Base-by-base conservation (phyloP, 768 basidiomycete species). In the Mycena maculata region DNA sequence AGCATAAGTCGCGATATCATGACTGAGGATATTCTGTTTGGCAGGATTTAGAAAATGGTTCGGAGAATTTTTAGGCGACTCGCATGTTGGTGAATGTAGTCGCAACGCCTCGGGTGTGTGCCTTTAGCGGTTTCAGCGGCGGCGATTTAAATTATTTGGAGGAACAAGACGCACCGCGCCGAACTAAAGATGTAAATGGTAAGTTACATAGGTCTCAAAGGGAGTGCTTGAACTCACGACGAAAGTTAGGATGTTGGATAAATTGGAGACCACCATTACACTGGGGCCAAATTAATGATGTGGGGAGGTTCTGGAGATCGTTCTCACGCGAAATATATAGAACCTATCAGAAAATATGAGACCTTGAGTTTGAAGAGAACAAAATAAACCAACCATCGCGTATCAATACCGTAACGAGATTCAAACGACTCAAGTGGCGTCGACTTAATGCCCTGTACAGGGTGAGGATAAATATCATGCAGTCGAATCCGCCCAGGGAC, bases 1-100 rank as follows among this genome's bases (percentile, higher is more conserved):
- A 69, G 59, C 68, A 69, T 65, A 18, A 65, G 63, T 6, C 68
- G 57, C 36, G 68, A 69, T 20, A 65, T 65, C 50, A 69, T 54
- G 2, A 69, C 33, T 13, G 68, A 64, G 8, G 58, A 59, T 31
- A 65, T 42, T 36, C 67, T 68, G 31, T 3, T n/a, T 4, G 44
- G 1, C 1, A 20, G 5, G 11, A 20, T 5, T n/a, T 41, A 39
- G 48, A 49, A 45, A 23, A 31, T n/a, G 18, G 28, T 13, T 12
- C 12, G 23, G 20, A 4, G 49, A 27, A 12, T 18, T 6, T 10
- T 25, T 8, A 22, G 15, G 27, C 38, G 18, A 49, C 62, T 27
- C 16, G 63, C 67, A 69, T 52, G 16, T 69, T 69, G 2, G 63
- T 60, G 38, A 61, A 60, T 6, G 68, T 65, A 0, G 62, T 65